phyloP scores from a whole-genome alignment of 345 rosid genomes.

The Lepidium aucheri region DNA sequence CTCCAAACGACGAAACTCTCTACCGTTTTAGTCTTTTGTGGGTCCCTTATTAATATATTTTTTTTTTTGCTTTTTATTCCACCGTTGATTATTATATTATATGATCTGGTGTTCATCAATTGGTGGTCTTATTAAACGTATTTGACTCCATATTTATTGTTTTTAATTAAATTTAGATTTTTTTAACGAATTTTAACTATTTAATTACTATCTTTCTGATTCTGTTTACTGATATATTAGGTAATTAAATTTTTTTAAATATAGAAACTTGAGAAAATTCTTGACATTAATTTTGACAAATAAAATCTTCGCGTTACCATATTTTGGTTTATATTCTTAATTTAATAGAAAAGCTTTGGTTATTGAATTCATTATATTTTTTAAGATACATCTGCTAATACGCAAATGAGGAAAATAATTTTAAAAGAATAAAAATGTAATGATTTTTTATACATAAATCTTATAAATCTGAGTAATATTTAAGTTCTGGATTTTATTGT shows the following conservation, averaged over 20 bases:
- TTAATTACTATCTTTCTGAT: not conserved
- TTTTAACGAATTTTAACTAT: not conserved
- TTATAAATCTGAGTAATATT: too few relatives aligned
- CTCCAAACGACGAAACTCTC: constrained; percentile 12
- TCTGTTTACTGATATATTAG: not conserved
- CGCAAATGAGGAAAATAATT: not conserved
- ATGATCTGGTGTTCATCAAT: constrained; percentile 13
- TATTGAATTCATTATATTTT: not conserved
- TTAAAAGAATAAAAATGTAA: not conserved
- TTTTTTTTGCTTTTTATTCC: not conserved
- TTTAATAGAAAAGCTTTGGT: not conserved
- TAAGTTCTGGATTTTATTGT: too few relatives aligned
- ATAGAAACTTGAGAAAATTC: not conserved
- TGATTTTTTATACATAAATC: not conserved
- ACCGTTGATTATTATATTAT: constrained; percentile 21
- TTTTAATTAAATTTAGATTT: not conserved
- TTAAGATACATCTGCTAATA: not conserved
- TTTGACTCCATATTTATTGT: constrained; percentile 12
- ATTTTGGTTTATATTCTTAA: not conserved
- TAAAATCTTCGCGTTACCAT: not conserved
- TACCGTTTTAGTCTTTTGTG: constrained; percentile 11
- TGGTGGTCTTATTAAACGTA: not conserved
- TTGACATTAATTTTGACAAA: too few relatives aligned
- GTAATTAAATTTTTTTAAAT: not conserved
- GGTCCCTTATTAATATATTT: constrained; percentile 5